Base-by-base conservation (phyloP, 78 protist genomes). In the Guillardia theta region DNA sequence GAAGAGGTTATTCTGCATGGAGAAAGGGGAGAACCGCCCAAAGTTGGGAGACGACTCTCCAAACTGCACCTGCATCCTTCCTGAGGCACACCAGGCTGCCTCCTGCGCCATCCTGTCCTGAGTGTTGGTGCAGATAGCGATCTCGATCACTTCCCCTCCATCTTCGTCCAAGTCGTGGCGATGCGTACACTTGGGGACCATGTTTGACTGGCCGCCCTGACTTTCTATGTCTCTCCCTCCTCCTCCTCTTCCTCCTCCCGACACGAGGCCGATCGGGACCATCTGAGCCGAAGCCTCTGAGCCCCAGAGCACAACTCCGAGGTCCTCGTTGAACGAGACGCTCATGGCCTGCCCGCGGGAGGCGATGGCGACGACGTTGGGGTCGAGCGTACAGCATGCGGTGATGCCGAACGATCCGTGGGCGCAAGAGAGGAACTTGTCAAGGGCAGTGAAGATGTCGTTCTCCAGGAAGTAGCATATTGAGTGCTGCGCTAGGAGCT, bases 281-380 rank as follows among this genome's bases (percentile, higher is more conserved):
- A 37, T 64, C 46, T 39, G 50, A 4, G 94, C 90, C 4, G 94
- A 8, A 30, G 88, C 45, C 90, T 93, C 94, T 37, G 94, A 93
- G 64, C 94, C 94, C 64, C 47, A 93, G 46, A 43, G 43, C 64
- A 93, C 90, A 50, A 48, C 36, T 37, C 92, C 88, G 41, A 0
- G 36, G 46, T 0, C 24, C 64, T 64, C 77, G 92, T 48, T 22
- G 70, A 76, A 93, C 70, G 94, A 54, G n/a, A 93, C n/a, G 24
- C 37, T 24, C 94, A 93, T 93, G 33, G 94, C 41, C 94, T 93
- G 94, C 37, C 94, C 94, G 15, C 94, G 64, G 37, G 94, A 80
- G 6, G 77, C 90, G 53, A 93, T 6, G 39, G 43, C 64, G 58
- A 76, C 62, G 83, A 1, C 37, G 48, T 43, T n/a, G 24, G 50